Evolutionary conservation across 179 eudicot genomes (phyloP), one percentile per base, ranked within the genome.

Genomic region (Beta lomatogona): DNA sequence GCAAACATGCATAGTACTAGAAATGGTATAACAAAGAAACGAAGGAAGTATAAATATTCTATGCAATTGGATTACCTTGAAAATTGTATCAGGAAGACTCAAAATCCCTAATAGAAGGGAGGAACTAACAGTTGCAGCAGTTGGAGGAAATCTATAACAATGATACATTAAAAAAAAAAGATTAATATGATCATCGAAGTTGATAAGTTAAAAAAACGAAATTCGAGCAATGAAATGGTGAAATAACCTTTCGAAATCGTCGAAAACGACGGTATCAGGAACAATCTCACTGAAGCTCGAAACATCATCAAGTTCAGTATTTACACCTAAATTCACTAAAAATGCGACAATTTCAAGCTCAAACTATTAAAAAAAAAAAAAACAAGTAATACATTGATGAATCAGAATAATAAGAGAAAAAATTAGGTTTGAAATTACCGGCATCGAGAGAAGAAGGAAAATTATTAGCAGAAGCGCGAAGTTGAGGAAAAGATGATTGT

Each of bases 101-200:
- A 97, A 91, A 68, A 95, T 94, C 71, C 99, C 99, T 64, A 95
- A 89, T 79, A 95, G 81, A 28, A 95, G 92, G 41, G 99, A 91
- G 19, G 99, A 95, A 87, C 99, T 94, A 63, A 94, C 99, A 61
- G 99, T 95, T 58, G 93, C 99, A 73, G 99, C 98, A 73, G 97
- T 95, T 22, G 97, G 99, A 76, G 99, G 94, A 84, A 95, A 95
- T 91, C 99, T 95, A 73, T 22, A 50, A 76, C 2, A 36, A 36
- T 66, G 1, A 45, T 25, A 67, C 53, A 76, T 16, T 36, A 36
- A 22, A 21, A 19, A 6, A 13, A 10, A 44, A 19, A 44, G 4
- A 31, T 3, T 48, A 81, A 16, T 18, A 45, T 48, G 31, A 78
- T 25, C 64, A 74, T 59, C 14, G 18, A 19, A 77, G 54, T 9